These are phyloP conservation scores for Exophiala viscosa DNA, from an alignment of 2,329 filamentous ascomycete species.

Conservation along the genomic window DNA sequence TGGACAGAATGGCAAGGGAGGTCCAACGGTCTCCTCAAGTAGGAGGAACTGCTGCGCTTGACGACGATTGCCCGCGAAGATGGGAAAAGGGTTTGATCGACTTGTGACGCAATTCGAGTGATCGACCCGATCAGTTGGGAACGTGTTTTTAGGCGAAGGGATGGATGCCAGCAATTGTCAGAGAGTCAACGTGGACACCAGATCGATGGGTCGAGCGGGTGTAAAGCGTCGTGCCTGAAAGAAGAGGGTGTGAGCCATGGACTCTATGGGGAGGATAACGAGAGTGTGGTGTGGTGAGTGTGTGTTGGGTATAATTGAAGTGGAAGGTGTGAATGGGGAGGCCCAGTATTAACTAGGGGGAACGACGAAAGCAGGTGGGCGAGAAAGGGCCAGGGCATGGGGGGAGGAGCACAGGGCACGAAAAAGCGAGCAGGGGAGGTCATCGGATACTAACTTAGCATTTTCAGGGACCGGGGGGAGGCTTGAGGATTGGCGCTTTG, in stretches of 20 bases:
- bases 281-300: conserved; percentile 4
- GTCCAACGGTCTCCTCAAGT: conserved; percentile 1
- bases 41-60: background rate
- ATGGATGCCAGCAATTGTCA: background rate
- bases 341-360: conserved; percentile 14
- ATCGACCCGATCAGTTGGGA: conserved; percentile 17
- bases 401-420: conserved; percentile 16
- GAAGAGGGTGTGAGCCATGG: conserved; percentile 1
- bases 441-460: conserved; percentile 5
- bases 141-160: conserved; percentile 6
- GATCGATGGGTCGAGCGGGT: background rate
- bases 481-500: background rate
- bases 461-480: conserved; percentile 7
- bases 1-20: conserved; percentile 2
- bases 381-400: conserved; percentile 4
- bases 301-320: background rate
- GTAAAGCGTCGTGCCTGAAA: background rate
- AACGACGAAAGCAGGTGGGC: conserved; percentile 2
- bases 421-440: conserved; percentile 16
- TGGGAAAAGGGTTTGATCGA: conserved; percentile 13
- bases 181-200: conserved; percentile 3
- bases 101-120: conserved; percentile 23
- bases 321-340: conserved; percentile 14
- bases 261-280: conserved; percentile 1
- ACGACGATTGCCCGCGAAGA: conserved; percentile 8